Base-by-base conservation (phyloP, 331 rosid species). In the Stylosanthes scabra region DNA sequence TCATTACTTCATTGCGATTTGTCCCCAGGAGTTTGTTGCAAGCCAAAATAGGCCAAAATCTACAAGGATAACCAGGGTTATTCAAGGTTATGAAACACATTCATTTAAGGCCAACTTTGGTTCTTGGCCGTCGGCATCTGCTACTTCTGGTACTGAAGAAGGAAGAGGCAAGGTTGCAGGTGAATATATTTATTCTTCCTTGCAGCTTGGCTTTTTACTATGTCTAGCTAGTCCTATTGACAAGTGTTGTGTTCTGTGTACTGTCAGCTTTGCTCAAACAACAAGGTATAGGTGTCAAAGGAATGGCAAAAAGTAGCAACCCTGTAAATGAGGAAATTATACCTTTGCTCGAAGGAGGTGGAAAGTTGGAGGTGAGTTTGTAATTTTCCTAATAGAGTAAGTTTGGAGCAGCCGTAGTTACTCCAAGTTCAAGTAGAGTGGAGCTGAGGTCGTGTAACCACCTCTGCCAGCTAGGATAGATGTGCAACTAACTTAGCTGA, bases 121-220 rank as follows among this genome's bases (percentile, higher is more conserved):
- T 81, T 81, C 92, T 74, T 95, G 97, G 99, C 97, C 99, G 47
- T 84, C 89, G 25, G 97, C 89, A 79, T 80, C 96, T 72, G 69
- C 88, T 62, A 81, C 82, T 72, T 74, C 88, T 31, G 88, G 74
- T 63, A 57, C 86, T 3, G 97, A 94, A 76, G 97, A 94, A 65
- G 99, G 97, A 85, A 88, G 91, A 75, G 99, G 99, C 66, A 94
- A 94, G 84, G 99, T 94, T 60, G 95, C 96, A 78, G 97, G 99
- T 94, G 77, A 37, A 49, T 40, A 39, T 51, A 61, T 63, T 37
- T 80, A 59, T 80, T 69, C 54, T 71, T 44, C 1, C 15, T 56
- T 65, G 68, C 66, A 66, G 28, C 58, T 65, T 63, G 61, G 61
- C 52, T 54, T 70, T 25, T 47, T 63, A 41, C 84, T 59, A 14